Evolutionary conservation across 2,329 filamentous ascomycete species (phyloP).

Genomic region (Ophiostoma quercus): DNA sequence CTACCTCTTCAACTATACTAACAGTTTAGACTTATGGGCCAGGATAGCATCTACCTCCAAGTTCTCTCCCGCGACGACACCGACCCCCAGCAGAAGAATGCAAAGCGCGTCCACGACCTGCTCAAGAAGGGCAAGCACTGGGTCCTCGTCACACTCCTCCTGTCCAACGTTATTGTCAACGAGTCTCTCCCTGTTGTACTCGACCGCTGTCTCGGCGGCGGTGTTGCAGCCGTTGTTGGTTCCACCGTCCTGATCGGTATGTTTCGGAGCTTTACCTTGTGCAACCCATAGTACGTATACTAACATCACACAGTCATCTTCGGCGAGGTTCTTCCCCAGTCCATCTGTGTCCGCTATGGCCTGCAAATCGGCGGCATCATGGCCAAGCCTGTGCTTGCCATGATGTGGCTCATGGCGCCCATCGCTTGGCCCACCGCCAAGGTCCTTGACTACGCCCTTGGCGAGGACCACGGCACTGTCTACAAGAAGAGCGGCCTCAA

Average conservation of each 20-base stretch:
- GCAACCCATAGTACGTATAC: background rate
- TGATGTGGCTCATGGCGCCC: conserved; percentile 91
- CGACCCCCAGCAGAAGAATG: conserved; percentile 80
- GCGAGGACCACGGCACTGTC: conserved; percentile 89
- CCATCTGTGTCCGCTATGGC: conserved; percentile 91
- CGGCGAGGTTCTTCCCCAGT: conserved; percentile 93
- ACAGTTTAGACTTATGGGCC: conserved; percentile 50
- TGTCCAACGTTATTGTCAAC: conserved; percentile 97
- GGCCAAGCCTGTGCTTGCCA: conserved; percentile 74
- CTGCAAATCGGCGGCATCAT: conserved; percentile 92
- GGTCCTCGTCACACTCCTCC: conserved; percentile 88
- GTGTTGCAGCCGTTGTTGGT: conserved; percentile 87
- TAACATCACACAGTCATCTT: conserved; percentile 69
- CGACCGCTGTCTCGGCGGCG: conserved; percentile 87
- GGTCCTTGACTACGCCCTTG: conserved; percentile 85
- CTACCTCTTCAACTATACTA: background rate
- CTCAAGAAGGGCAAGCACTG: conserved; percentile 91
- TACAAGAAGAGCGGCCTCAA: conserved; percentile 99
- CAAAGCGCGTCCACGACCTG: conserved; percentile 71
- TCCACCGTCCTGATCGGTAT: conserved; percentile 90
- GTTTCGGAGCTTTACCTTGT: conserved; percentile 28
- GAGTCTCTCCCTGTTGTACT: conserved; percentile 93
- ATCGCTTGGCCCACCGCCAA: conserved; percentile 94
- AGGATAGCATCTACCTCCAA: conserved; percentile 95
- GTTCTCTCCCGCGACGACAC: conserved; percentile 83